Conservation (phyloP, 768 basidiomycete species). For the Termitomyces sp. region DNA sequence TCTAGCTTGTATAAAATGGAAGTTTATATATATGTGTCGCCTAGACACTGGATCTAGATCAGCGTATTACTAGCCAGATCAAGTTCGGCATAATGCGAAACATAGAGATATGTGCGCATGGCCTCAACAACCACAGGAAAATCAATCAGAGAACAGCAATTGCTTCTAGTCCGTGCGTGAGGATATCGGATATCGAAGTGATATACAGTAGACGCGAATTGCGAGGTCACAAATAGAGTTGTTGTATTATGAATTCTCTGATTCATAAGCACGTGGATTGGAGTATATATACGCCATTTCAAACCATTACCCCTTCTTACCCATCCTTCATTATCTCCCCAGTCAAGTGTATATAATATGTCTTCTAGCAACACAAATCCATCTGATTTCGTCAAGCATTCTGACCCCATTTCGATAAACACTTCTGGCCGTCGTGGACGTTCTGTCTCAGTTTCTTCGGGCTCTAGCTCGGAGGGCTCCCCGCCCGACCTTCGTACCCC, state of each 20-base stretch:
- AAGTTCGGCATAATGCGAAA: neutral
- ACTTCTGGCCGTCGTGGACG: conserved; percentile 41
- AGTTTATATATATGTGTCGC: neutral
- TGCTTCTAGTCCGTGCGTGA: neutral
- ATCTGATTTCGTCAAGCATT: conserved; percentile 32
- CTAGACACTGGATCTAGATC: neutral
- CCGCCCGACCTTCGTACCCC: conserved; percentile 50
- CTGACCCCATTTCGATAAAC: conserved; percentile 61
- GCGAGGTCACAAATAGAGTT: neutral
- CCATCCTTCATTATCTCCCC: conserved; percentile 15
- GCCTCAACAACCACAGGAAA: neutral
- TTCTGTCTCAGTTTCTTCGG: conserved; percentile 58
- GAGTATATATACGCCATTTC: conserved; percentile 18
- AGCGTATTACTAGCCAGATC: neutral
- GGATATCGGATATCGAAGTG: neutral
- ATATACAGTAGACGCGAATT: neutral
- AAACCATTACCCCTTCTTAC: conserved; percentile 8
- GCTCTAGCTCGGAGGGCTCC: conserved; percentile 47
- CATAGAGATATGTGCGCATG: neutral
- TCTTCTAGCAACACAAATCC: conserved; percentile 22
- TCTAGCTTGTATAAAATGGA: neutral
- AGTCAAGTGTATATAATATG: conserved; percentile 11
- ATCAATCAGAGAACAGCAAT: neutral
- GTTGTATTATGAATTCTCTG: conserved; percentile 1
- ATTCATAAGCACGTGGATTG: conserved; percentile 12